Evolutionary conservation across 192 early-diverging fungal genomes (phyloP), one percentile per base, ranked within the genome.

Genomic region (Coemansia sp.): DNA sequence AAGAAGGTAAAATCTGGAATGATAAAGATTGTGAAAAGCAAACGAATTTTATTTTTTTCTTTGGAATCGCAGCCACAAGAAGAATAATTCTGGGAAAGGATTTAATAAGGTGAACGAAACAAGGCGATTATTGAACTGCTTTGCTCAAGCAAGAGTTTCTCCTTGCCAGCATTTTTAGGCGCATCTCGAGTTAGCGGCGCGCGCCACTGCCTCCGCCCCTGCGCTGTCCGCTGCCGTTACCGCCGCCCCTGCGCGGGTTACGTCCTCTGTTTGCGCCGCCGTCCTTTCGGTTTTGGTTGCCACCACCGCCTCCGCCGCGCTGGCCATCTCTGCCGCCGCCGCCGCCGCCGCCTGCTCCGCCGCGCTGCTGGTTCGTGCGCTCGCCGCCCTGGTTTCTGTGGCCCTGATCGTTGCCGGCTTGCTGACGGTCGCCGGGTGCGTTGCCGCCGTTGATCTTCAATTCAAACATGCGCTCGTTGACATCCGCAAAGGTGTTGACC

Each of bases 401-500:
- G 18, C 70, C 70, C 16, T 78, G 65, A 3, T 75, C 64, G n/a
- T 62, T 44, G 39, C 64, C 59, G 51, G 67, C 66, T 74, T 81
- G 71, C 41, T 83, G 69, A 60, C 76, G 69, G 48, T 79, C 72
- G 65, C 66, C 68, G 26, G 71, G 75, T n/a, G 69, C 48, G 56
- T 79, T 68, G 44, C 77, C 83, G 60, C 75, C 83, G 44, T 75
- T 69, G 53, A 83, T 76, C 78, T 90, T 90, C 68, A 84, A 75
- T 84, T 97, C 95, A 61, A 97, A 84, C 61, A 95, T 67, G 78
- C 91, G 91, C 80, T 98, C 97, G 84, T 98, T 98, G 62, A 84
- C 86, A 56, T 98, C 96, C 21, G 95, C 92, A 70, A 97, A 88
- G 56, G 84, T 72, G 51, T 84, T 84, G 45, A 92, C 93, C 88